Conservation (phyloP, 1,139 yeast species). For the Scheffersomyces illinoinensis region DNA sequence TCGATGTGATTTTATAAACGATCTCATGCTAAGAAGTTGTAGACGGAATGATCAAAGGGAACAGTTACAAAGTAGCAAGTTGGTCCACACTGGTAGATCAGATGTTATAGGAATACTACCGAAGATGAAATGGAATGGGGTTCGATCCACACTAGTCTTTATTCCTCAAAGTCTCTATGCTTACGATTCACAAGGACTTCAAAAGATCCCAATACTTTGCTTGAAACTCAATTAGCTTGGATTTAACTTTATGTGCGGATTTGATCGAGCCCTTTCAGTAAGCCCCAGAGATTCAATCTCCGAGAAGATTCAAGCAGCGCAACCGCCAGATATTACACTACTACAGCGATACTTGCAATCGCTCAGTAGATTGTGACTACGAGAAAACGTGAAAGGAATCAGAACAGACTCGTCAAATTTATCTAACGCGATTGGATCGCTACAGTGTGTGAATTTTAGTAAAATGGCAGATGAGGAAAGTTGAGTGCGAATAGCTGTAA, state of each 20-base stretch:
- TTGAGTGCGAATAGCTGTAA: background rate
- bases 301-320: background rate
- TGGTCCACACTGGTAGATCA: background rate
- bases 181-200: background rate
- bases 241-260: background rate
- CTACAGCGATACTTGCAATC: background rate
- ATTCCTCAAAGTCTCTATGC: background rate
- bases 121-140: background rate
- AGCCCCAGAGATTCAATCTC: background rate
- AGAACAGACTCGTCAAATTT: background rate
- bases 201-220: background rate
- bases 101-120: background rate
- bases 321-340: background rate
- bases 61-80: too few relatives aligned
- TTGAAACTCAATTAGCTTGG: background rate
- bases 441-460: background rate
- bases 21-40: constrained; percentile 30
- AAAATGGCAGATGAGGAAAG: background rate
- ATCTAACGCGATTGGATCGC: background rate
- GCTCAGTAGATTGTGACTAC: background rate
- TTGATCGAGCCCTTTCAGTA: background rate
- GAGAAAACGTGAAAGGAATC: background rate
- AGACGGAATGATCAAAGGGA: background rate
- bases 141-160: background rate
- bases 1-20: constrained; percentile 49